Evolutionary conservation across 2,329 filamentous ascomycete species (phyloP).

Genomic region (Botrytis paeoniae): DNA sequence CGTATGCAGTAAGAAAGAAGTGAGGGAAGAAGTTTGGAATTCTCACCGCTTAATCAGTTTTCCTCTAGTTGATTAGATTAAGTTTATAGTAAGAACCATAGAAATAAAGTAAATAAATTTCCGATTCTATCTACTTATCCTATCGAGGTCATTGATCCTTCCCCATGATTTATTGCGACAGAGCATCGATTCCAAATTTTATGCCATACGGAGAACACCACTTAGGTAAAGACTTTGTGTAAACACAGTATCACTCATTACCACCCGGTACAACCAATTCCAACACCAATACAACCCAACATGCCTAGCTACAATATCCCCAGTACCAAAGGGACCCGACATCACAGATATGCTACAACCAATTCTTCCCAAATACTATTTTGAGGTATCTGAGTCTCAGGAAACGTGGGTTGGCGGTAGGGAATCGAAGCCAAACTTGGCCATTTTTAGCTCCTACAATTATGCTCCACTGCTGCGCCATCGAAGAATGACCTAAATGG

Average conservation of each 20-base stretch:
- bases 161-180: neutral
- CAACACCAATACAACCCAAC: slow-evolving; percentile 7
- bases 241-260: neutral
- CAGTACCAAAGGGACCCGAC: slow-evolving; percentile 6
- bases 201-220: neutral
- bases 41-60: neutral
- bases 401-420: slow-evolving; percentile 1
- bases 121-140: neutral
- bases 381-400: neutral
- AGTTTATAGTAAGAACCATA: neutral
- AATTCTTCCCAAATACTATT: neutral
- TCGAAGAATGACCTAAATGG: neutral
- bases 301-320: neutral
- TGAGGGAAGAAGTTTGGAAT: neutral
- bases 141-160: slow-evolving; percentile 2
- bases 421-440: neutral
- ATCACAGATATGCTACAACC: neutral
- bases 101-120: slow-evolving; percentile 8
- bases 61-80: neutral
- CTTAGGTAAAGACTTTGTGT: neutral
- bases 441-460: neutral
- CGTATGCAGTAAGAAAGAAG: neutral
- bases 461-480: slow-evolving; percentile 11
- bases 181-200: neutral
- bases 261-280: neutral